Evolutionary conservation across 2,329 filamentous ascomycete species (phyloP).

Genomic region (Mycosphaerella sp.): DNA sequence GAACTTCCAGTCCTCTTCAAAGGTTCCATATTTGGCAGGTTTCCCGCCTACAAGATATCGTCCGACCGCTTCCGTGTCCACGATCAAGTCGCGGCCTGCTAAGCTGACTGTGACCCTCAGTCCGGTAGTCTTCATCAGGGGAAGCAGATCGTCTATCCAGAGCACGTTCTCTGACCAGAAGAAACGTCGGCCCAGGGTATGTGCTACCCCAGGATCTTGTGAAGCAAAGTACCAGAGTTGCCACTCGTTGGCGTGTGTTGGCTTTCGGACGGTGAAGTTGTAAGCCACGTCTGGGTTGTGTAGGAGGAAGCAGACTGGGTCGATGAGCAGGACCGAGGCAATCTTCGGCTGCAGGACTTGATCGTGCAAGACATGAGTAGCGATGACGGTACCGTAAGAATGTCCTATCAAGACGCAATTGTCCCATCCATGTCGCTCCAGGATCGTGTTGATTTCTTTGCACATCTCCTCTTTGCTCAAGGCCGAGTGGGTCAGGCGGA

Average conservation of each 20-base stretch:
- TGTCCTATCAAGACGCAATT: conserved; percentile 56
- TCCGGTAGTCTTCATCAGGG: conserved; percentile 24
- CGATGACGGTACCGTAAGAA: conserved; percentile 56
- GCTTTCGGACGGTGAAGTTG: conserved; percentile 54
- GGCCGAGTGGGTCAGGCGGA: conserved; percentile 52
- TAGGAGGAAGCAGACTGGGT: conserved; percentile 61
- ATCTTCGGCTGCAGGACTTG: conserved; percentile 42
- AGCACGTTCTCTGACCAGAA: conserved; percentile 66
- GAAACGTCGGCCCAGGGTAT: conserved; percentile 58
- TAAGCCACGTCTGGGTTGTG: conserved; percentile 64
- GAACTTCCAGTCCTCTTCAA: conserved; percentile 29
- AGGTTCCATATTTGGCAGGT: conserved; percentile 17
- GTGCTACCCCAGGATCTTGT: conserved; percentile 59
- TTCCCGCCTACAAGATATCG: conserved; percentile 45
- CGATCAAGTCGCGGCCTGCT: conserved; percentile 57
- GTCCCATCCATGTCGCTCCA: conserved; percentile 52
- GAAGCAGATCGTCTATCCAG: conserved; percentile 59
- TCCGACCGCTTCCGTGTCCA: conserved; percentile 53
- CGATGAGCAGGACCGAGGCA: conserved; percentile 47
- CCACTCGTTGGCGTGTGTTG: conserved; percentile 56
- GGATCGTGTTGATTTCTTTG: conserved; percentile 49
- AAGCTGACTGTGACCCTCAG: conserved; percentile 52
- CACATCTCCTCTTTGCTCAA: conserved; percentile 51
- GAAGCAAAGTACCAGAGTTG: conserved; percentile 65
- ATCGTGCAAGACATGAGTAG: conserved; percentile 54